Percentiles rank a stretch among this genome's conserved stretches.
Evolutionary conservation across 2,329 filamentous ascomycete species (phyloP).

Genomic region (Diaporthe citri): DNA sequence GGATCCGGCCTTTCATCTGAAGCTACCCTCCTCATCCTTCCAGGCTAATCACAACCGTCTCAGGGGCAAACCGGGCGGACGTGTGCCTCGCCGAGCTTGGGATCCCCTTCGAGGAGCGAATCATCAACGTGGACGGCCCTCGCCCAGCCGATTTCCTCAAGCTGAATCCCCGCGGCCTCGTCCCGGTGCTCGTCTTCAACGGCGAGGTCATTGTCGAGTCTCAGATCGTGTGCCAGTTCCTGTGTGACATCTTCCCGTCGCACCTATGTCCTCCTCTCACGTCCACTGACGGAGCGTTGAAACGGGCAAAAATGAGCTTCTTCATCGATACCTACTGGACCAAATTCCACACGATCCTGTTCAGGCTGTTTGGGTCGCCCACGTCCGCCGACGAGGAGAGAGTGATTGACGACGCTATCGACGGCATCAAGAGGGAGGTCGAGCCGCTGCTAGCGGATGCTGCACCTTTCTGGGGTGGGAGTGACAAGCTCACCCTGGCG

Average conservation of each 20-base stretch:
- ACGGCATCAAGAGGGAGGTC: constrained; percentile 72
- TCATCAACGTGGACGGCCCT: constrained; percentile 76
- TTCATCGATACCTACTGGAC: constrained; percentile 77
- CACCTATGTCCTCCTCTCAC: constrained; percentile 69
- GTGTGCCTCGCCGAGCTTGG: constrained; percentile 74
- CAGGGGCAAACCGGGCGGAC: constrained; percentile 77
- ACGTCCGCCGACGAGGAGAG: constrained; percentile 62
- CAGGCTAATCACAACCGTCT: neutral
- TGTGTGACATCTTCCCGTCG: constrained; percentile 75
- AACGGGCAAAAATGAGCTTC: constrained; percentile 74
- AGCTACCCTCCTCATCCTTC: neutral
- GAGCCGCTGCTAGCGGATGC: constrained; percentile 72
- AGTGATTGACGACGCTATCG: constrained; percentile 62
- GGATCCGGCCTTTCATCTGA: neutral
- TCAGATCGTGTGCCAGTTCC: constrained; percentile 75
- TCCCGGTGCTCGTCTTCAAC: constrained; percentile 76
- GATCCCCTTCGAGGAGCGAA: constrained; percentile 74
- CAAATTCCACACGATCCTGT: constrained; percentile 66
- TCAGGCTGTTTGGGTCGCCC: constrained; percentile 56
- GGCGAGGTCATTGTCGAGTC: constrained; percentile 77
- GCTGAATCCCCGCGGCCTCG: constrained; percentile 80
- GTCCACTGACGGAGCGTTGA: constrained; percentile 64
- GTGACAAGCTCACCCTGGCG: constrained; percentile 73
- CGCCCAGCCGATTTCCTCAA: constrained; percentile 78
- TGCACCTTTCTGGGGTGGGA: constrained; percentile 71